Base-by-base conservation (phyloP, 2,329 filamentous ascomycete species). In the Fusarium goolgardi region DNA sequence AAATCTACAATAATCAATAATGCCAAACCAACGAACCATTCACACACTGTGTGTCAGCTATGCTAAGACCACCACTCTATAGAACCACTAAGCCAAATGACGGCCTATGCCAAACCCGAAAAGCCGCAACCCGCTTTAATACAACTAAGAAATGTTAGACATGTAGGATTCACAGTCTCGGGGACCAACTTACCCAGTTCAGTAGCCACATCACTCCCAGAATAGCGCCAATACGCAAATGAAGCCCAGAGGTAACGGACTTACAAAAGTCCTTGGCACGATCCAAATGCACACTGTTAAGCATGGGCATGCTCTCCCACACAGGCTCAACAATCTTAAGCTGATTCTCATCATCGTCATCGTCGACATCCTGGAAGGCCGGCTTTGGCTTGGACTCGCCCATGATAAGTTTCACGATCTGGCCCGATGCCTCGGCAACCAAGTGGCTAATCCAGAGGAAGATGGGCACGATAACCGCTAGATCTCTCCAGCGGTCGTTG, bases 401-500 rank as follows among this genome's bases (percentile, higher is more conserved):
- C 20, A 67, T 63, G n/a, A 75, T 39, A 6, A 76, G 18, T 43
- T 73, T 73, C 31, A 76, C 74, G 6, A 76, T 68, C 8, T 40
- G 34, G 6, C 59, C 63, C 0, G 75, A 75, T 11, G 74, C 71
- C 21, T 73, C 71, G 5, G 73, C 63, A 15, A 73, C 67, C 5
- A 59, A 39, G 50, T 73, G 67, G 29, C 74, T 76, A 29, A 75
- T 59, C 74, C 75, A 76, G 10, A 76, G 47, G 59, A 76, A 76
- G 25, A 76, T 13, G 0, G 75, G 74, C 2, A 75, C 71, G 16
- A 76, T 56, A 18, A 76, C 40, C 15, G 66, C 35, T 15, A 76
- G 51, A 20, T 70, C 66, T 15, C 73, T 61, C 74, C 74, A 75
- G 6, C 75, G 70, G 21, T 76, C 73, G 2, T 37, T 29, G 11